Percentiles rank a stretch among this genome's conserved stretches.
These are phyloP conservation scores for Erythrophleum ivorense DNA, from an alignment of 331 rosid genomes.

Conservation along the genomic window DNA sequence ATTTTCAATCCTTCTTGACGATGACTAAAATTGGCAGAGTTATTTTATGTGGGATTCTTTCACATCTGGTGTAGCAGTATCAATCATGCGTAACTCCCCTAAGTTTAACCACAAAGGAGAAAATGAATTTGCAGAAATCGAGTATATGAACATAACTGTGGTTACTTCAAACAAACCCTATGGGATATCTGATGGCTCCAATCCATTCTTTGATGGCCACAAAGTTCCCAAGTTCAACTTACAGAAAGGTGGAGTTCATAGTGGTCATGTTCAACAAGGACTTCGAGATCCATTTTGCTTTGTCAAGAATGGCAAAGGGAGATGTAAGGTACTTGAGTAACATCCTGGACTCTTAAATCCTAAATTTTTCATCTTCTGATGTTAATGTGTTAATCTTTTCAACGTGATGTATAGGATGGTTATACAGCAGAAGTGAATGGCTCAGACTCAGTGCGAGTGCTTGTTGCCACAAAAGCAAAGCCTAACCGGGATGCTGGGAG, in stretches of 20 bases:
- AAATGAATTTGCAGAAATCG: slow-evolving; percentile 88
- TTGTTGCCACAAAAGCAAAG: slow-evolving; percentile 92
- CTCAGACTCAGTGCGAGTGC: slow-evolving; percentile 73
- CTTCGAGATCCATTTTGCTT: slow-evolving; percentile 84
- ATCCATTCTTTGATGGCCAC: slow-evolving; percentile 69
- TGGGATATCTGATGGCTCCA: slow-evolving; percentile 80
- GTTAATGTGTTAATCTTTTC: slow-evolving; percentile 20
- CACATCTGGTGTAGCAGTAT: slow-evolving; percentile 76
- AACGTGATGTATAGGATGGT: slow-evolving; percentile 71
- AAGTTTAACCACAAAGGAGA: slow-evolving; percentile 49
- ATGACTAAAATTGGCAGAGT: slow-evolving; percentile 53
- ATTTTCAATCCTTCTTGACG: background rate
- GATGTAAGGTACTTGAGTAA: slow-evolving; percentile 65
- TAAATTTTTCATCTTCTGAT: background rate
- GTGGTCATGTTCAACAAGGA: slow-evolving; percentile 83
- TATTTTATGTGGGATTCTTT: slow-evolving; percentile 97
- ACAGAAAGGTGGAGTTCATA: slow-evolving; percentile 73
- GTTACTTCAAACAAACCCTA: slow-evolving; percentile 87
- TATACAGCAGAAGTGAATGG: slow-evolving; percentile 70
- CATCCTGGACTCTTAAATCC: background rate
- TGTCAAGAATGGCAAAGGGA: slow-evolving; percentile 72
- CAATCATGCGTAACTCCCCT: slow-evolving; percentile 73
- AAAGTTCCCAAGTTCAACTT: slow-evolving; percentile 66
- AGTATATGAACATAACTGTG: slow-evolving; percentile 88
- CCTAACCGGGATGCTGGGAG: slow-evolving; percentile 57